phyloP scores from a whole-genome alignment of 306 rosid genomes.

The Alnus rubra region DNA sequence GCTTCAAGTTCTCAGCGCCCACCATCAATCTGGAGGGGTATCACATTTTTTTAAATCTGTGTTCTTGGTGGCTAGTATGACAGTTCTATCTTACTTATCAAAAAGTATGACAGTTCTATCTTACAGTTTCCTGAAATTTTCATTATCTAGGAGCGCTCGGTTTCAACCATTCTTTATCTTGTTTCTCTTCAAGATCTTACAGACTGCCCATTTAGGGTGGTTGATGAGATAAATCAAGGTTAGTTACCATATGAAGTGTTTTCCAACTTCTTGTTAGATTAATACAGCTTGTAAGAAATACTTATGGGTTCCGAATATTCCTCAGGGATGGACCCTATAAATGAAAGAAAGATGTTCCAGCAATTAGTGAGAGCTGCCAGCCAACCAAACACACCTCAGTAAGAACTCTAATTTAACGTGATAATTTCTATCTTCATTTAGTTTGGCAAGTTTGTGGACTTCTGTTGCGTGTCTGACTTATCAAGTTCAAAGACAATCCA shows the following conservation, averaged over 20 bases:
- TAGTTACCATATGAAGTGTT: slow-evolving; percentile 28
- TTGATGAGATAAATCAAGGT: slow-evolving; percentile 99
- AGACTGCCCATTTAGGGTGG: slow-evolving; percentile 95
- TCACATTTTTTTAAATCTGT: slow-evolving; percentile 21
- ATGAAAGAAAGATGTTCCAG: slow-evolving; percentile 98
- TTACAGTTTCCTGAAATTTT: slow-evolving; percentile 22
- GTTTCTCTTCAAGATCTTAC: slow-evolving; percentile 98
- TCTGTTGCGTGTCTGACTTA: background rate
- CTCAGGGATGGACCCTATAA: slow-evolving; percentile 96
- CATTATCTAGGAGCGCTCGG: slow-evolving; percentile 74
- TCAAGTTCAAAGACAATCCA: background rate
- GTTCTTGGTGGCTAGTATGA: slow-evolving; percentile 18
- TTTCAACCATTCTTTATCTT: slow-evolving; percentile 94
- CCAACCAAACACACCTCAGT: slow-evolving; percentile 96
- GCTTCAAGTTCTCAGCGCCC: slow-evolving; percentile 86
- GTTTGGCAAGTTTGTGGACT: background rate
- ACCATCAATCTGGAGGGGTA: slow-evolving; percentile 99
- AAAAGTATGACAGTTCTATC: background rate
- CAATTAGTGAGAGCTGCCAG: slow-evolving; percentile 96
- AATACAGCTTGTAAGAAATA: slow-evolving; percentile 11
- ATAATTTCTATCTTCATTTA: slow-evolving; percentile 1
- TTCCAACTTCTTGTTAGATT: slow-evolving; percentile 20
- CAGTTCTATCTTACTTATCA: background rate
- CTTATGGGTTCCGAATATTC: slow-evolving; percentile 19
- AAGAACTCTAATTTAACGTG: slow-evolving; percentile 29